Conservation (phyloP, 2,329 filamentous ascomycete species). For the Falciphora oryzae region DNA sequence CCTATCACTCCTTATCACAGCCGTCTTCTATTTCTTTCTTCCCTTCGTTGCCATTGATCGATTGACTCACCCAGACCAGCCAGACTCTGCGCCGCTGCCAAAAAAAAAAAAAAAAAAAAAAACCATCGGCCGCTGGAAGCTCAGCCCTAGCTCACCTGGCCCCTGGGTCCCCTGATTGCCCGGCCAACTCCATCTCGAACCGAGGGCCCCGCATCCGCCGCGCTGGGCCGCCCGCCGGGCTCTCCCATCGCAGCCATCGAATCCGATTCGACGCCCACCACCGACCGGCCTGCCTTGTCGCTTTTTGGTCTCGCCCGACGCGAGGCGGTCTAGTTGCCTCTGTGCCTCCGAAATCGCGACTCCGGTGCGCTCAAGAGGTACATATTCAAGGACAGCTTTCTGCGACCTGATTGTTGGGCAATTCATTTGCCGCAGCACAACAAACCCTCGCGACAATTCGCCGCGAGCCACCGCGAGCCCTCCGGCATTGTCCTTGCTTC, state of each 20-base stretch:
- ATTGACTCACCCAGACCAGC: no score
- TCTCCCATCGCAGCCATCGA: not conserved
- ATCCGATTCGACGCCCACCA: not conserved
- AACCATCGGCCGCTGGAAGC: not conserved
- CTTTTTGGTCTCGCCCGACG: no score
- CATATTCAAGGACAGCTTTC: not conserved
- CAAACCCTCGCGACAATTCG: not conserved
- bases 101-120: no score
- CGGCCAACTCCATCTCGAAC: not conserved
- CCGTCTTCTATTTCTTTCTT: not conserved
- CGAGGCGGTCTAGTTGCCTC: no score
- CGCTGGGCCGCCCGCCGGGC: no score
- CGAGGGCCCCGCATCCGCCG: not conserved
- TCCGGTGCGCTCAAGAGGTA: not conserved
- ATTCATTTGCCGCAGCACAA: not conserved
- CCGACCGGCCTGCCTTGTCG: no score
- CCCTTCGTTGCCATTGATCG: not conserved
- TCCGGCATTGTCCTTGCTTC: no score
- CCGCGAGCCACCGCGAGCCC: no score
- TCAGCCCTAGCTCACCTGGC: not conserved
- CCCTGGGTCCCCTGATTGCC: not conserved
- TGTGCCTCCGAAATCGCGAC: not conserved
- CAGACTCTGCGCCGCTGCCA: no score
- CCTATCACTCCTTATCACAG: no score
- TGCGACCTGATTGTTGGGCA: no score